Evolutionary conservation across 345 rosid genomes (phyloP), one percentile per base, ranked within the genome.

Genomic region (Erysimum cheiranthoides): DNA sequence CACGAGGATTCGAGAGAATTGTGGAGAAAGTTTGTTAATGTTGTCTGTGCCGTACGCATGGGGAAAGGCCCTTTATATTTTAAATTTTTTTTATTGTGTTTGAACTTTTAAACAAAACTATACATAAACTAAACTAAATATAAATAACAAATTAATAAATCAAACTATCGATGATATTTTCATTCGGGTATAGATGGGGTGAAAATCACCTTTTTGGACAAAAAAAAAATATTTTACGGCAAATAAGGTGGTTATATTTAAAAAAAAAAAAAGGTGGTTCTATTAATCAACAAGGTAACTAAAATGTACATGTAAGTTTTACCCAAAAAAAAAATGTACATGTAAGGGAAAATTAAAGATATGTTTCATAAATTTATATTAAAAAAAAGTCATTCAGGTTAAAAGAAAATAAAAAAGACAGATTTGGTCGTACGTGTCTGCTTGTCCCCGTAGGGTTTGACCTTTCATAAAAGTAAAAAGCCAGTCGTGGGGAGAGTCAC

Each of bases 371-470:
- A 25, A 16, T 30, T 61, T 10, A 10, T 18, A 18, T 7, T 12
- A 32, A 7, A 21, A 56, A 4, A 25, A 40, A 34, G 0, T 32
- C 21, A 69, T 10, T 32, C 3, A 42, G 80, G 75, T 42, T 32
- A 52, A 10, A 50, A 28, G 3, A 1, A 68, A 12, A 18, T 7
- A 30, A 2, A 16, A 50, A 39, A 28, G 75, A 70, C 65, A 69
- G 39, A 62, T 11, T 54, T 56, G 67, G 72, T 70, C 76, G 65
- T 53, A 64, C 35, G 66, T 77, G 75, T 65, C 60, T 27, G 52
- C 30, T 63, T 76, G 80, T 76, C 71, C 66, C 71, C 80, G 3
- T 70, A 64, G 76, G 71, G 47, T 77, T 77, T 77, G 80, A 77
- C 80, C 80, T 77, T 77, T 77, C 36, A 46, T 28, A 64, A 77